Percentiles rank a stretch among this genome's conserved stretches.
These are phyloP conservation scores for Aspergillus eucalypticola DNA, from an alignment of 2,329 filamentous ascomycete species.

Conservation along the genomic window DNA sequence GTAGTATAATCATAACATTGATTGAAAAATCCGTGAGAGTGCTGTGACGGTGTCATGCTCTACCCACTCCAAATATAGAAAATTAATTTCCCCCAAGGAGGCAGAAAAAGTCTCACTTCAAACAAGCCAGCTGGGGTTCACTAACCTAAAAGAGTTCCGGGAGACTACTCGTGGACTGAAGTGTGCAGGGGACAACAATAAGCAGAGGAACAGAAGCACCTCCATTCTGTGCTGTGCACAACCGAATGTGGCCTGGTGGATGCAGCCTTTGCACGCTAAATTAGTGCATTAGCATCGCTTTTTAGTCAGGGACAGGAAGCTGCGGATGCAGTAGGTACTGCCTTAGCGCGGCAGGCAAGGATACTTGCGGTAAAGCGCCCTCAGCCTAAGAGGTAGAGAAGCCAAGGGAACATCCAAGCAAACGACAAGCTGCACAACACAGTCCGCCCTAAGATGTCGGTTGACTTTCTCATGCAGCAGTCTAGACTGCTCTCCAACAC, in stretches of 20 bases:
- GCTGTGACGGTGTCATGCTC: neutral
- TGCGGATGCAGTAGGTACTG: constrained; percentile 2
- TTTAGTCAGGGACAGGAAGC: constrained; percentile 11
- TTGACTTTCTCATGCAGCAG: neutral
- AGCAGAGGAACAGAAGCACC: neutral
- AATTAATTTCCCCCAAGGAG: constrained; percentile 5
- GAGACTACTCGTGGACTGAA: neutral
- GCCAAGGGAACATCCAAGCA: neutral
- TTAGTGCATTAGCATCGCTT: constrained; percentile 1
- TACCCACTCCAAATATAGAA: constrained; percentile 5
- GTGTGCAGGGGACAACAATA: neutral
- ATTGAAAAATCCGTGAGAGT: neutral
- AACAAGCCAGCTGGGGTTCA: constrained; percentile 1
- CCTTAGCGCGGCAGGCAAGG: constrained; percentile 1
- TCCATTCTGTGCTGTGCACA: neutral
- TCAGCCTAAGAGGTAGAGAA: neutral
- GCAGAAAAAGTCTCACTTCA: neutral
- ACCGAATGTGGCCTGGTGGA: neutral
- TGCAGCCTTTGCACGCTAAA: constrained; percentile 1
- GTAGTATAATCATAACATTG: neutral
- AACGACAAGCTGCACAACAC: neutral
- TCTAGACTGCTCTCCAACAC: neutral
- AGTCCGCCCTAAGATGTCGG: neutral
- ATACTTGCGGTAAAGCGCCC: neutral
- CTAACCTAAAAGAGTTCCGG: neutral